Evolutionary conservation across 768 basidiomycete species (phyloP).

Genomic region (Multifurca ochricompacta): DNA sequence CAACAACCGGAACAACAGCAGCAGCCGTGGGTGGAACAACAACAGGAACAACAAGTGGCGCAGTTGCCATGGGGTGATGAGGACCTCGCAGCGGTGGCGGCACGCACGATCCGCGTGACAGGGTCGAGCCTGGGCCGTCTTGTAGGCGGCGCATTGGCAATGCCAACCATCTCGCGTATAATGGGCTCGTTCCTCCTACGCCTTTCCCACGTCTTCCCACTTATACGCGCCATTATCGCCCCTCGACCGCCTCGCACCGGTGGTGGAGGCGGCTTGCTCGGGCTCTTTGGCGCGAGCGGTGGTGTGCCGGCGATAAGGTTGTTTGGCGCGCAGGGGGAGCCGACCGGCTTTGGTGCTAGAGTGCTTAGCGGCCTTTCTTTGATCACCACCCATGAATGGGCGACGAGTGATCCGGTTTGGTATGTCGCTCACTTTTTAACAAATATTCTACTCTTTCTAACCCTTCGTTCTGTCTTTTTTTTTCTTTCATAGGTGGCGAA

Average conservation of each 20-base stretch:
- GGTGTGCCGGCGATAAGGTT: no score
- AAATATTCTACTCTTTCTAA: not conserved
- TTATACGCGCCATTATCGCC: conserved; percentile 29
- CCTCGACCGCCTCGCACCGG: not conserved
- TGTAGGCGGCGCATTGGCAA: conserved; percentile 60
- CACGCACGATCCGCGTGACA: conserved; percentile 50
- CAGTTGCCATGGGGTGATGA: conserved; percentile 16
- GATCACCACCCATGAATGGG: conserved; percentile 52
- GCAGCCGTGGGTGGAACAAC: not conserved
- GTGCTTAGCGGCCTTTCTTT: conserved; percentile 33
- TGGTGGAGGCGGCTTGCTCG: not conserved
- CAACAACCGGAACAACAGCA: not conserved
- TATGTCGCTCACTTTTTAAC: no score
- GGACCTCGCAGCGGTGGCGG: conserved; percentile 41
- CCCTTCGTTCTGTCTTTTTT: not conserved
- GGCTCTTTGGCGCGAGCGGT: not conserved
- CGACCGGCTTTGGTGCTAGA: conserved; percentile 17
- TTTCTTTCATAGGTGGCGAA: conserved; percentile 46
- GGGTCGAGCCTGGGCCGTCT: conserved; percentile 55
- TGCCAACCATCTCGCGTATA: conserved; percentile 55
- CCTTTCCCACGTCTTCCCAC: conserved; percentile 39
- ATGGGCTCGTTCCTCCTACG: conserved; percentile 57
- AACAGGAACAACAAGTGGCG: not conserved
- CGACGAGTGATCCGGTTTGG: conserved; percentile 70
- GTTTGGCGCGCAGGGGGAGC: not conserved